Evolutionary conservation across 2,329 filamentous ascomycete species (phyloP).

Genomic region (Alternaria dauci): DNA sequence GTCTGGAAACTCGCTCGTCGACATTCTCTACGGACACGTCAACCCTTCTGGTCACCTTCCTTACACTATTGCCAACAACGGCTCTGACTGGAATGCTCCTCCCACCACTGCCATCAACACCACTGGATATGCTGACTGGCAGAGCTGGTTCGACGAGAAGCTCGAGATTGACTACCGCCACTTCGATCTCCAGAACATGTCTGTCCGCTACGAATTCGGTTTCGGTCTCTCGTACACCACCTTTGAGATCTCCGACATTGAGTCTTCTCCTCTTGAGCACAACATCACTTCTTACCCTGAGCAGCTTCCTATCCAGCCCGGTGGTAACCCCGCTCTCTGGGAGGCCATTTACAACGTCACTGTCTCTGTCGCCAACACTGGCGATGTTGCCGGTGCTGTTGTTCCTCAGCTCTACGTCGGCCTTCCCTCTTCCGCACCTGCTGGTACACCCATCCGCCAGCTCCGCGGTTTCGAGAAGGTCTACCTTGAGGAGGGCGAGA

Average conservation of each 20-base stretch:
- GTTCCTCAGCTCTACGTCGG: slow-evolving; percentile 67
- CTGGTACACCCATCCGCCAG: slow-evolving; percentile 59
- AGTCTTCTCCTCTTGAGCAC: slow-evolving; percentile 61
- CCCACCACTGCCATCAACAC: slow-evolving; percentile 52
- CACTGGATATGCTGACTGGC: slow-evolving; percentile 54
- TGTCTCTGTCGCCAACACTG: slow-evolving; percentile 75
- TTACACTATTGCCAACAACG: slow-evolving; percentile 80
- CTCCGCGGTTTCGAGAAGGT: slow-evolving; percentile 62
- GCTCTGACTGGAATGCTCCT: slow-evolving; percentile 70
- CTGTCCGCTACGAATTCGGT: slow-evolving; percentile 81
- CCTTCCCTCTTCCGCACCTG: slow-evolving; percentile 65
- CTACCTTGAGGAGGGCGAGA: slow-evolving; percentile 63
- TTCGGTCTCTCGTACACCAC: slow-evolving; percentile 79
- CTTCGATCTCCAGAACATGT: slow-evolving; percentile 71
- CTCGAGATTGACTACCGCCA: slow-evolving; percentile 82
- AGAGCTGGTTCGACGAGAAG: slow-evolving; percentile 63
- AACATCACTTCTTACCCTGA: slow-evolving; percentile 68
- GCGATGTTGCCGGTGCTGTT: slow-evolving; percentile 59
- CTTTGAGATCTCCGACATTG: slow-evolving; percentile 74
- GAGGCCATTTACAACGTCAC: slow-evolving; percentile 73
- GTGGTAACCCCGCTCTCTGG: slow-evolving; percentile 64
- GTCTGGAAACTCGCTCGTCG: slow-evolving; percentile 51
- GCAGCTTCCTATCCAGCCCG: slow-evolving; percentile 53
- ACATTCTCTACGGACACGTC: slow-evolving; percentile 73
- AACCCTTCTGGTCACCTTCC: slow-evolving; percentile 84